A percentile compares a stretch with the other conserved stretches of the same genome.
These are phyloP conservation scores for Ceratocystis eucalypticola DNA, from an alignment of 2,329 filamentous ascomycete species.

Conservation along the genomic window DNA sequence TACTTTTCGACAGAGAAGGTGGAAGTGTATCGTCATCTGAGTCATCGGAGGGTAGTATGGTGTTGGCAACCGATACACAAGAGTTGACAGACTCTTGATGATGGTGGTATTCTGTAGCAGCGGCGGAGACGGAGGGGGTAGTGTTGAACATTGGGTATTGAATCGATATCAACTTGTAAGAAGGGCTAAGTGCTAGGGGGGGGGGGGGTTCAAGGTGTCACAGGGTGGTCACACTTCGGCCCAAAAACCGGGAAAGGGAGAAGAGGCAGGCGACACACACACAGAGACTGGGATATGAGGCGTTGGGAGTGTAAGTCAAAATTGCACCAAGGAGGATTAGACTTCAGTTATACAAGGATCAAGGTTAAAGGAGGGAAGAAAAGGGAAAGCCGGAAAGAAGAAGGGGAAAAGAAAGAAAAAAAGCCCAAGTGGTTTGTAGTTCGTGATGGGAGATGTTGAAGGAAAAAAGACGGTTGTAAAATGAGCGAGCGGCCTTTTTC, in stretches of 20 bases:
- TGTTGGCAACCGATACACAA: not conserved
- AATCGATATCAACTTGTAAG: not conserved
- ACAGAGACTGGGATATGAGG: constrained; percentile 2
- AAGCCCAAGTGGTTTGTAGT: no score
- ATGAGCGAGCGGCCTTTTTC: not conserved
- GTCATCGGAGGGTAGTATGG: not conserved
- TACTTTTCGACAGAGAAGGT: not conserved
- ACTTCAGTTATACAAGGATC: constrained; percentile 3
- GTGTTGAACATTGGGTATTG: not conserved
- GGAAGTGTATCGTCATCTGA: not conserved
- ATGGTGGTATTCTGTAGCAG: not conserved
- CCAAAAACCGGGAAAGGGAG: not conserved
- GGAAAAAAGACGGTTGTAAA: not conserved
- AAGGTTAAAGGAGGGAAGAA: not conserved
- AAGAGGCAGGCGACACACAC: not conserved
- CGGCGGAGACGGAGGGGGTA: not conserved
- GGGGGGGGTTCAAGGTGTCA: not conserved
- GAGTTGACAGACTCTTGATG: constrained; percentile 2
- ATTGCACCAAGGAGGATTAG: constrained; percentile 2
- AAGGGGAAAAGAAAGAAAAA: not conserved
- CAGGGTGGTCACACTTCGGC: not conserved
- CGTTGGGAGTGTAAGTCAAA: constrained; percentile 7
- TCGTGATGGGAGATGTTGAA: not conserved
- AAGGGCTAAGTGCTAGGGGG: no score
- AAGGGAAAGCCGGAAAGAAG: not conserved